Evolutionary conservation across 768 basidiomycete genomes (phyloP), one percentile per base, ranked within the genome.

Genomic region (Gelatoporia subvermispora): DNA sequence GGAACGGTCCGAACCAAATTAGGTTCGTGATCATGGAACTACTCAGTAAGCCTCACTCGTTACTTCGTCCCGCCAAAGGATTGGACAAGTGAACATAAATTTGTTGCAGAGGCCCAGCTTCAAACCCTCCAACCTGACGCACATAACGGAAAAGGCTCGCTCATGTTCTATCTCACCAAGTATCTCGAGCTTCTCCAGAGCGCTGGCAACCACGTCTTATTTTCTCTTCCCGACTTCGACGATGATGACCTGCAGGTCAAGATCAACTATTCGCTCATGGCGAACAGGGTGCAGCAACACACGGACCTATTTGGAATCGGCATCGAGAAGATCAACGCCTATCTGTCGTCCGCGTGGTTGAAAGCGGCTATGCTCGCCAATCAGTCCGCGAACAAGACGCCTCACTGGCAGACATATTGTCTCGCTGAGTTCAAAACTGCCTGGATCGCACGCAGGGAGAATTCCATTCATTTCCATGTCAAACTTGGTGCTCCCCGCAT

Each of bases 161-260:
- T 52, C 38, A 40, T 50, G 2, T 50, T 46, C 51, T 51, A 61
- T 41, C 47, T 57, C 8, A 18, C n/a, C 17, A 25, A 55, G 39
- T 67, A 67, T 45, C 61, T 67, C 41, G 42, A 53, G 16, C 45
- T 62, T 35, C 56, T 67, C 25, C 51, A 59, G 20, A 52, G 50
- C 23, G 60, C 61, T 13, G 65, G 65, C 0, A 49, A 57, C 50
- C 64, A 67, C 54, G 57, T 63, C 20, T 48, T 67, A 20, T 62
- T 58, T 54, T 61, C 58, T 10, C 57, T 65, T 17, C 65, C 65
- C 13, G 61, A 64, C 43, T 65, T 67, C 48, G 61, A 63, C 48
- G 57, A 63, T 39, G 50, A 55, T 49, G 43, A 51, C 22, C 49
- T 52, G 38, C 47, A 47, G n/a, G 44, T 52, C 43, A 41, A 46